phyloP scores from a whole-genome alignment of 2,329 filamentous ascomycete species.

The Scopulariopsis brevicaulis region DNA sequence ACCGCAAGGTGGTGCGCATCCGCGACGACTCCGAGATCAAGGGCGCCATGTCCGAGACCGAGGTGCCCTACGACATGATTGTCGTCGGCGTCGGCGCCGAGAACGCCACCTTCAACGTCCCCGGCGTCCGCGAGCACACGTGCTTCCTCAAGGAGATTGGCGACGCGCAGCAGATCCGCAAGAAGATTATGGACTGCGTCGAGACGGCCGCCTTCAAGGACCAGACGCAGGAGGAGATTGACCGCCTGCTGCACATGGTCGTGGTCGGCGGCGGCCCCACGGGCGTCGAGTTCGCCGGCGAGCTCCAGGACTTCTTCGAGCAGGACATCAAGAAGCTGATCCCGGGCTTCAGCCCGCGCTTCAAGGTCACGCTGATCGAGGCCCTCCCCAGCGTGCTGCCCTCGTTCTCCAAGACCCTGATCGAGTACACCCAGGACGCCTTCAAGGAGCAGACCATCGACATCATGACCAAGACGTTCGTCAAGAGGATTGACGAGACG shows the following conservation, averaged over 20 bases:
- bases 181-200: constrained; percentile 99
- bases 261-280: constrained; percentile 89
- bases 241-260: constrained; percentile 96
- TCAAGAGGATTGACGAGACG: constrained; percentile 92
- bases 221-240: constrained; percentile 75
- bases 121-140: constrained; percentile 86
- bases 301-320: constrained; percentile 98
- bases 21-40: constrained; percentile 90
- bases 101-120: constrained; percentile 97
- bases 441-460: constrained; percentile 98
- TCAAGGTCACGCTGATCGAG: constrained; percentile 96
- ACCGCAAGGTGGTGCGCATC: constrained; percentile 79
- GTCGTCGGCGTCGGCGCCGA: constrained; percentile 95
- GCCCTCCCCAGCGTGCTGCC: constrained; percentile 92
- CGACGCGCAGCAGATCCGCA: constrained; percentile 92
- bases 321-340: constrained; percentile 97
- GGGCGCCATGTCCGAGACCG: constrained; percentile 68
- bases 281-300: constrained; percentile 95
- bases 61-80: constrained; percentile 96
- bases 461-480: constrained; percentile 97
- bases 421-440: constrained; percentile 98
- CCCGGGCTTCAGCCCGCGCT: constrained; percentile 86
- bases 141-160: constrained; percentile 98
- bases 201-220: constrained; percentile 98
- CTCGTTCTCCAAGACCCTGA: constrained; percentile 97